Percentiles rank a stretch among this genome's conserved stretches.
These are phyloP conservation scores for Candida albicans DNA, from an alignment of 1,139 yeast species.

Conservation along the genomic window DNA sequence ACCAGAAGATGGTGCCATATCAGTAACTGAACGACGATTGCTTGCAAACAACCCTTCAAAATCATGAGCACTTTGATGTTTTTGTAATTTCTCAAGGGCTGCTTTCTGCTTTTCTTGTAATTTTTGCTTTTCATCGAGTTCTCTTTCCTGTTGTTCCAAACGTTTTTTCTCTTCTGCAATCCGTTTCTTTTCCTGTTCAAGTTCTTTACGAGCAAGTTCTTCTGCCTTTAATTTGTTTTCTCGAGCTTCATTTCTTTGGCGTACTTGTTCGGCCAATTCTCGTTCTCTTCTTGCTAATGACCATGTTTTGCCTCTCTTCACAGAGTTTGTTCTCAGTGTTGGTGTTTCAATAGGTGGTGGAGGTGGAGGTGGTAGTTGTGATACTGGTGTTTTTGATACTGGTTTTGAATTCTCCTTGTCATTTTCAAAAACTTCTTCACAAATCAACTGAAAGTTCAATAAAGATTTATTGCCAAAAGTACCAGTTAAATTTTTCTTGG, in stretches of 20 bases:
- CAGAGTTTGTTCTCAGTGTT: too few species aligned
- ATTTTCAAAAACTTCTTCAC: slow-evolving; percentile 31
- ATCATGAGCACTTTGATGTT: slow-evolving; percentile 29
- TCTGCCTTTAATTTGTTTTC: slow-evolving; percentile 23
- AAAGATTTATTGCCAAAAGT: slow-evolving; percentile 26
- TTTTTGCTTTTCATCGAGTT: slow-evolving; percentile 15
- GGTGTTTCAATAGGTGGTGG: too few species aligned
- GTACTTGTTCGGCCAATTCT: slow-evolving; percentile 33
- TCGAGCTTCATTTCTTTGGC: slow-evolving; percentile 29
- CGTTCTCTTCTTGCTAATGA: slow-evolving; percentile 27
- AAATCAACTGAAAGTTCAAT: slow-evolving; percentile 31
- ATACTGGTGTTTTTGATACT: too few species aligned
- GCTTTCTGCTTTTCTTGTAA: slow-evolving; percentile 31
- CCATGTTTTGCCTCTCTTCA: slow-evolving; percentile 6
- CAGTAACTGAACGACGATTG: slow-evolving; percentile 23
- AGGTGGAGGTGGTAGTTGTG: too few species aligned
- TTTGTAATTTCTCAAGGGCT: slow-evolving; percentile 31
- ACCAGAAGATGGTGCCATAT: slow-evolving; percentile 16
- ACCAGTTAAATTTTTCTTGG: slow-evolving; percentile 13
- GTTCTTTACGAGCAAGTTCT: slow-evolving; percentile 14
- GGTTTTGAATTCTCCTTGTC: slow-evolving; percentile 10
- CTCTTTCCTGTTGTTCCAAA: slow-evolving; percentile 12
- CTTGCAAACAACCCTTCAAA: slow-evolving; percentile 22
- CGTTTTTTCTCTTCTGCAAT: slow-evolving; percentile 16
- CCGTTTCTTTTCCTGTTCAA: slow-evolving; percentile 16